Evolutionary conservation across 2,329 filamentous ascomycete genomes (phyloP).

Genomic region (Leptographium radiaticola): DNA sequence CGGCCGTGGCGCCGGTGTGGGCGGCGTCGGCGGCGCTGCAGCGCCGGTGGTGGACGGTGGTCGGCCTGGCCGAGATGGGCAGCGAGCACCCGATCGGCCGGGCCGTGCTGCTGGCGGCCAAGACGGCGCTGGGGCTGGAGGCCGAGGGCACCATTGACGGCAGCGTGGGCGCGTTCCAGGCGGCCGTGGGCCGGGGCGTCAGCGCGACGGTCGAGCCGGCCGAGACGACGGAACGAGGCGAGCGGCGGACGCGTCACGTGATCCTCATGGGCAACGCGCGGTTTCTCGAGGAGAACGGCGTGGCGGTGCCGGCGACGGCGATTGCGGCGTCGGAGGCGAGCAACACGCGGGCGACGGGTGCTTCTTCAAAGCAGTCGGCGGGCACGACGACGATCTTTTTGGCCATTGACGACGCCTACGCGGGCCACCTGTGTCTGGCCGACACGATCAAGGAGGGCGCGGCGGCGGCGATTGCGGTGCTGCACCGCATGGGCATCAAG

Average conservation of each 20-base stretch:
- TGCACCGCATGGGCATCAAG: conserved; percentile 73
- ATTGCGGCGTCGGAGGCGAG: conserved; percentile 49
- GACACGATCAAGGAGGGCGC: conserved; percentile 89
- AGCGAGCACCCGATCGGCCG: conserved; percentile 95
- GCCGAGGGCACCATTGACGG: conserved; percentile 67
- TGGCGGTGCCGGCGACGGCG: conserved; percentile 51
- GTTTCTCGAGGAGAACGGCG: conserved; percentile 59
- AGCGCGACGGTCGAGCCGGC: conserved; percentile 69
- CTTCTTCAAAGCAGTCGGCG: conserved; percentile 22
- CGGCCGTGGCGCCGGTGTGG: conserved; percentile 57
- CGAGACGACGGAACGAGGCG: conserved; percentile 16
- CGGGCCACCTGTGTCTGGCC: conserved; percentile 70
- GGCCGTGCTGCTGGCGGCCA: conserved; percentile 66
- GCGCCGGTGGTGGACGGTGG: conserved; percentile 85
- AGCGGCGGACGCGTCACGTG: conserved; percentile 55
- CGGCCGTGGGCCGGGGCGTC: conserved; percentile 73
- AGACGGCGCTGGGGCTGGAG: conserved; percentile 59
- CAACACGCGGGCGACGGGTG: conserved; percentile 27
- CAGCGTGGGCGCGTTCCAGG: conserved; percentile 72
- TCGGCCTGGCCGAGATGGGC: conserved; percentile 89
- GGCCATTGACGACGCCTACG: conserved; percentile 69
- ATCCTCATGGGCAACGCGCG: conserved; percentile 74
- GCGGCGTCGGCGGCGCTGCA: conserved; percentile 51
- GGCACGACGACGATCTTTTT: conserved; percentile 88
- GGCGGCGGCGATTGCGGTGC: conserved; percentile 63